These are phyloP conservation scores for Aureobasidium sp. DNA, from an alignment of 2,329 filamentous ascomycete genomes.

Conservation along the genomic window DNA sequence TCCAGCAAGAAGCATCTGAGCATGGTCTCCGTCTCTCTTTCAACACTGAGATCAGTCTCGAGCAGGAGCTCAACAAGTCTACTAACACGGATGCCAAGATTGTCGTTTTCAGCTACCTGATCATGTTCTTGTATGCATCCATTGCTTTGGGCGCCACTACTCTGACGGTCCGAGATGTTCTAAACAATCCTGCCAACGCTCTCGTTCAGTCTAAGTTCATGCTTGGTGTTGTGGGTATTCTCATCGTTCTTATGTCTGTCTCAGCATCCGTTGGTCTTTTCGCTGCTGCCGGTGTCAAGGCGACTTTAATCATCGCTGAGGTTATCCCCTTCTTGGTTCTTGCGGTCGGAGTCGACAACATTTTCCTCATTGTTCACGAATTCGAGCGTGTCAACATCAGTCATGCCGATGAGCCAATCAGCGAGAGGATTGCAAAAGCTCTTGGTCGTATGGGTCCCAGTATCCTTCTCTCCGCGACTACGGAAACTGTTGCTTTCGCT, in stretches of 20 bases:
- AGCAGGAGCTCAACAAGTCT: conserved; percentile 97
- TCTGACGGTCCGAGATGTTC: conserved; percentile 77
- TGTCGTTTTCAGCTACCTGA: conserved; percentile 94
- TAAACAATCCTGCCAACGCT: conserved; percentile 84
- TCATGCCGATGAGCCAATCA: conserved; percentile 88
- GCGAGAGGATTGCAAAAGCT: conserved; percentile 86
- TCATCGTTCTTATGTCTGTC: conserved; percentile 98
- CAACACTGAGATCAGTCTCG: conserved; percentile 94
- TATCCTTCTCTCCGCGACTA: conserved; percentile 94
- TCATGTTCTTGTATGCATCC: conserved; percentile 99
- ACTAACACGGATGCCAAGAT: conserved; percentile 99
- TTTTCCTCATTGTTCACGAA: conserved; percentile 98
- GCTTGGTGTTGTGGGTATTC: conserved; percentile 91
- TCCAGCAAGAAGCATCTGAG: conserved; percentile 80
- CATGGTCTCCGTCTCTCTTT: conserved; percentile 91
- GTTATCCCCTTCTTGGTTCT: conserved; percentile 98
- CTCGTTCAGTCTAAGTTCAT: conserved; percentile 98
- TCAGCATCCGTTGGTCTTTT: conserved; percentile 95
- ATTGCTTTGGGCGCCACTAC: conserved; percentile 91
- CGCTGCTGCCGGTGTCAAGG: conserved; percentile 91
- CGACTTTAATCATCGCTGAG: conserved; percentile 97
- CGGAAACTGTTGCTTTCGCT: conserved; percentile 93
- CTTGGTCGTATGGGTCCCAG: conserved; percentile 98
- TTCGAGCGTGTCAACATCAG: conserved; percentile 96
- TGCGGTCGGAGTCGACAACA: conserved; percentile 98